Conservation (phyloP, 2,329 filamentous ascomycete species). For the Emmonsiellopsis sp. region DNA sequence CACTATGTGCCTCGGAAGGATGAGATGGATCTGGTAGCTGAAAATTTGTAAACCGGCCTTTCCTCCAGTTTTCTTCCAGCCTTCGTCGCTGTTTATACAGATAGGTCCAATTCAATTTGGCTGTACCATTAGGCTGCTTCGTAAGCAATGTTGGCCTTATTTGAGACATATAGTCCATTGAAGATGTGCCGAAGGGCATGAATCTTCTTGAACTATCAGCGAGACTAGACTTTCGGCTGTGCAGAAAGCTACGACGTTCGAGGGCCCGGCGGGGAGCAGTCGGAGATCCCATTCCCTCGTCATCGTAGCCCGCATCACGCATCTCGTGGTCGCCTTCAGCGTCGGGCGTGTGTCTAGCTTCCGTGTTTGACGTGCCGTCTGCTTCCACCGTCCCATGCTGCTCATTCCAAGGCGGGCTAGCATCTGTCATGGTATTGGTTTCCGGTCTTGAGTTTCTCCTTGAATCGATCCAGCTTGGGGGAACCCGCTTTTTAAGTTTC, state of each 20-base stretch:
- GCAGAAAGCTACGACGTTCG: slow-evolving; percentile 10
- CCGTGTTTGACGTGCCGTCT: slow-evolving; percentile 16
- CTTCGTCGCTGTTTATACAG: slow-evolving; percentile 79
- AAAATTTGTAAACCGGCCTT: slow-evolving; percentile 73
- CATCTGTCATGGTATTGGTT: slow-evolving; percentile 10
- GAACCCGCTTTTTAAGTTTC: slow-evolving; percentile 44
- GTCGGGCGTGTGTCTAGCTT: slow-evolving; percentile 16
- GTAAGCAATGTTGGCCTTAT: slow-evolving; percentile 24
- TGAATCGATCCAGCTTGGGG: slow-evolving; percentile 35
- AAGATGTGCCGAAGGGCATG: background rate
- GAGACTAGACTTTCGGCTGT: slow-evolving; percentile 12
- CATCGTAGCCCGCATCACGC: slow-evolving; percentile 26
- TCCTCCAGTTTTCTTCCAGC: slow-evolving; percentile 85
- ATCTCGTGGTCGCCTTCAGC: slow-evolving; percentile 34
- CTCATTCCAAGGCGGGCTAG: slow-evolving; percentile 29
- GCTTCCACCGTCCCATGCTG: slow-evolving; percentile 41
- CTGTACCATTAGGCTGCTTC: slow-evolving; percentile 23
- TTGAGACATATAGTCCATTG: slow-evolving; percentile 4
- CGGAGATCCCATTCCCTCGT: slow-evolving; percentile 11
- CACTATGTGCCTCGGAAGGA: slow-evolving; percentile 71
- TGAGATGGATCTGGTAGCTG: slow-evolving; percentile 78
- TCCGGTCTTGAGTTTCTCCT: slow-evolving; percentile 16
- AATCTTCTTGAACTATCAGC: slow-evolving; percentile 1
- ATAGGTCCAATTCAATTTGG: slow-evolving; percentile 80
- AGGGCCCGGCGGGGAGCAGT: slow-evolving; percentile 11